Evolutionary conservation across 2,329 filamentous ascomycete genomes (phyloP).

Genomic region (Fusarium nygamai): DNA sequence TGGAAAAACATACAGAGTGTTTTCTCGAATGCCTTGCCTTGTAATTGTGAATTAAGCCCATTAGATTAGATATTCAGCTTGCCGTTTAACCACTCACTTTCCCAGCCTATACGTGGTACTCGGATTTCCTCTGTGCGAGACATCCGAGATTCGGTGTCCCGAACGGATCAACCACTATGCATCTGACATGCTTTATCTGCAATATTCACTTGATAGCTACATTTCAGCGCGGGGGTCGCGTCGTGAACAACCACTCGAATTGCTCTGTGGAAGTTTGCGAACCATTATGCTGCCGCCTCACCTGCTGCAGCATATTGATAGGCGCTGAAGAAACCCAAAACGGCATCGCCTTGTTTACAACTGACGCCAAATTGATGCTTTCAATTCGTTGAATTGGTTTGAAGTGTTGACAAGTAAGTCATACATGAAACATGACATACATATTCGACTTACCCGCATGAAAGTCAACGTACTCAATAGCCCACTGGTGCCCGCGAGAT

Average conservation of each 20-base stretch:
- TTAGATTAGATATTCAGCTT: neutral
- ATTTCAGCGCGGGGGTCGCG: slow-evolving; percentile 21
- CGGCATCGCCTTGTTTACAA: slow-evolving; percentile 29
- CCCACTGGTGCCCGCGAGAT: neutral
- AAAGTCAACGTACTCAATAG: neutral
- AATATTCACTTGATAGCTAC: neutral
- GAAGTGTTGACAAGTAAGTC: slow-evolving; percentile 28
- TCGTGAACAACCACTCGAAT: slow-evolving; percentile 26
- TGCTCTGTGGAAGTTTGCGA: slow-evolving; percentile 22
- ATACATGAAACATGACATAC: slow-evolving; percentile 30
- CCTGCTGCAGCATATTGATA: slow-evolving; percentile 15
- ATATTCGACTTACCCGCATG: slow-evolving; percentile 9
- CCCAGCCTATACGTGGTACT: neutral
- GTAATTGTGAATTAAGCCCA: neutral
- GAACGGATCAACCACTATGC: neutral
- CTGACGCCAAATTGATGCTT: slow-evolving; percentile 5
- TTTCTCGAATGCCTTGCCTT: neutral
- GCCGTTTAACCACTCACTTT: neutral
- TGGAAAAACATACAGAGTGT: neutral
- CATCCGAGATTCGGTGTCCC: neutral
- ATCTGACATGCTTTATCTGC: slow-evolving; percentile 11
- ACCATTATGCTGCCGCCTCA: slow-evolving; percentile 30
- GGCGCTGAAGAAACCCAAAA: slow-evolving; percentile 6
- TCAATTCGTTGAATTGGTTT: slow-evolving; percentile 6
- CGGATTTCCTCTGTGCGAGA: neutral